phyloP scores from a whole-genome alignment of 176 grass and related monocot genomes.

The Musa itinerans region DNA sequence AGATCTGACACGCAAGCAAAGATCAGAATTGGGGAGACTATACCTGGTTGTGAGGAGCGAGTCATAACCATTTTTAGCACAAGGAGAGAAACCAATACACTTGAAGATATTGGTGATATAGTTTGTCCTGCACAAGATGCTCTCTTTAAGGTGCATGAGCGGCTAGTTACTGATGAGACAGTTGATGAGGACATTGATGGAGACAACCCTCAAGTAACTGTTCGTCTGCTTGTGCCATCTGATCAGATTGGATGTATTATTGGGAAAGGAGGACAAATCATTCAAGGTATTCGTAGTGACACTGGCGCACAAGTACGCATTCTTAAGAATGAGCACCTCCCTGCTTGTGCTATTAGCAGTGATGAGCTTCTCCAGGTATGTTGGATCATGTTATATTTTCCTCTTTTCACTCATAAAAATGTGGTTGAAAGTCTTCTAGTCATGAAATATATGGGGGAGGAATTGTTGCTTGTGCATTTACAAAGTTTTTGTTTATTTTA shows the following conservation, averaged over 20 bases:
- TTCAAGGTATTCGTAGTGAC: constrained; percentile 71
- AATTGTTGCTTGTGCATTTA: not conserved
- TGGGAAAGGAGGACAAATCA: constrained; percentile 90
- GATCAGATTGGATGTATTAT: constrained; percentile 98
- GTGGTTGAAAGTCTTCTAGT: not conserved
- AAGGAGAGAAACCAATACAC: constrained; percentile 61
- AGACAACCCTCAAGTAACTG: constrained; percentile 41
- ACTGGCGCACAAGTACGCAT: constrained; percentile 86
- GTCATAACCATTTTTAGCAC: constrained; percentile 84
- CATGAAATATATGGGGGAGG: not conserved
- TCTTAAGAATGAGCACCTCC: constrained; percentile 78
- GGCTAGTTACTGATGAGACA: constrained; percentile 51
- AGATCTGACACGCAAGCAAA: constrained; percentile 72
- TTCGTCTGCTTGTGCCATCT: constrained; percentile 78
- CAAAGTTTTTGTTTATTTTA: not conserved
- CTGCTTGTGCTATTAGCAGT: constrained; percentile 69
- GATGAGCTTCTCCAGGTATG: constrained; percentile 89
- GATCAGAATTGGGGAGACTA: constrained; percentile 89
- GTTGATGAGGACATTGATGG: constrained; percentile 51
- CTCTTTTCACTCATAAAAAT: not conserved
- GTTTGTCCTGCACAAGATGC: constrained; percentile 90
- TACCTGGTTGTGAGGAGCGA: constrained; percentile 71
- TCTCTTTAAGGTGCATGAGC: constrained; percentile 81
- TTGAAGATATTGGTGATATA: constrained; percentile 50
- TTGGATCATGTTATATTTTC: not conserved